Conservation (phyloP, 2,329 filamentous ascomycete genomes). For the Alternaria longipes region DNA sequence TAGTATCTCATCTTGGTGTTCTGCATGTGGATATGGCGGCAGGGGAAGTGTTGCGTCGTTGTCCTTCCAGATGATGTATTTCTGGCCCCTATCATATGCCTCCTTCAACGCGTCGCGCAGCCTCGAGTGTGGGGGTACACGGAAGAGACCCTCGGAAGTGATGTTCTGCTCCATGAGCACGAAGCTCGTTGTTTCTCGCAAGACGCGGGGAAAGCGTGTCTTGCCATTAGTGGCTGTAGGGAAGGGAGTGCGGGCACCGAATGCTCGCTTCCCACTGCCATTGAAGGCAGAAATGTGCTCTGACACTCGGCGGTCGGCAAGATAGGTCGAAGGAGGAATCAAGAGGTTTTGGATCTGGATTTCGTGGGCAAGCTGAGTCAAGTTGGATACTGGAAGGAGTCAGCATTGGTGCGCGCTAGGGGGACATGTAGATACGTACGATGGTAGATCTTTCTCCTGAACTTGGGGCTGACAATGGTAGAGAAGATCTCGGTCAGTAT, state of each 20-base stretch:
- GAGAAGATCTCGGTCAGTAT: conserved; percentile 66
- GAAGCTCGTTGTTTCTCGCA: conserved; percentile 64
- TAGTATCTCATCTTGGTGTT: conserved; percentile 54
- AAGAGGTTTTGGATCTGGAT: conserved; percentile 63
- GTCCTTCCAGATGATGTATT: conserved; percentile 64
- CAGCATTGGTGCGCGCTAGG: conserved; percentile 13
- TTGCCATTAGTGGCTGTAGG: conserved; percentile 56
- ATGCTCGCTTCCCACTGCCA: conserved; percentile 57
- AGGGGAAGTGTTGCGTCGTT: conserved; percentile 46
- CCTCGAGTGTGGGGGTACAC: conserved; percentile 61
- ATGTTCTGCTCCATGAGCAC: conserved; percentile 60
- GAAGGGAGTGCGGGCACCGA: conserved; percentile 58
- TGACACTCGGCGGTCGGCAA: conserved; percentile 62
- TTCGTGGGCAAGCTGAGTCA: conserved; percentile 60
- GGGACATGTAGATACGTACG: conserved; percentile 44
- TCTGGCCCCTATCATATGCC: conserved; percentile 64
- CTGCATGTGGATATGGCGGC: conserved; percentile 43
- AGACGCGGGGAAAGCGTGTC: conserved; percentile 60
- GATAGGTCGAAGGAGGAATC: conserved; percentile 63
- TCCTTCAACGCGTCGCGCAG: conserved; percentile 62
- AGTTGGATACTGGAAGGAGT: conserved; percentile 55
- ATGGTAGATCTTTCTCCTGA: conserved; percentile 66
- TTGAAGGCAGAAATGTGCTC: conserved; percentile 59
- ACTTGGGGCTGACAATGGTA: conserved; percentile 66
- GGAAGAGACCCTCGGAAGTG: conserved; percentile 62